Evolutionary conservation across 148 eudicot species (phyloP).

Genomic region (Pouteria glomerata): DNA sequence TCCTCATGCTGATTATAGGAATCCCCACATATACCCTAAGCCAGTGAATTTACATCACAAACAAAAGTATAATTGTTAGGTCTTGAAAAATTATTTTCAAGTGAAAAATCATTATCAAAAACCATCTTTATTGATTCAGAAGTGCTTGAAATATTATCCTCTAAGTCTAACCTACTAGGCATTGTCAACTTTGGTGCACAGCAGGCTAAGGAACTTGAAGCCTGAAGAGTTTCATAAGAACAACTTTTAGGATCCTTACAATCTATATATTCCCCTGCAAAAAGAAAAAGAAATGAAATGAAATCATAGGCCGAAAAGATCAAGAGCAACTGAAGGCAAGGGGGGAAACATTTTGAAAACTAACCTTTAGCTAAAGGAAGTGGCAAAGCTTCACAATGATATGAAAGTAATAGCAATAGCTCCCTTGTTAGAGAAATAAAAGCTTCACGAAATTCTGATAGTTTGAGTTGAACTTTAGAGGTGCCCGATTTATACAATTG

Average conservation of each 20-base stretch:
- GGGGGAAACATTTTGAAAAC: slow-evolving; percentile 10
- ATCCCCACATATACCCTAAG: slow-evolving; percentile 86
- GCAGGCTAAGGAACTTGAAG: slow-evolving; percentile 24
- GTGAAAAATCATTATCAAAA: slow-evolving; percentile 25
- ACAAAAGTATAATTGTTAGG: slow-evolving; percentile 39
- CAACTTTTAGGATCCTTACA: slow-evolving; percentile 21
- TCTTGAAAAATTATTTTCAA: slow-evolving; percentile 18
- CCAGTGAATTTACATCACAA: slow-evolving; percentile 67
- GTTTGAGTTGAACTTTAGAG: slow-evolving; percentile 33
- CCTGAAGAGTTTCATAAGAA: slow-evolving; percentile 25
- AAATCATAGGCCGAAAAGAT: background rate
- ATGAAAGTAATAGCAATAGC: slow-evolving; percentile 59
- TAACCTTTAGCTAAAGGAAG: slow-evolving; percentile 64
- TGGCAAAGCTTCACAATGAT: slow-evolving; percentile 58
- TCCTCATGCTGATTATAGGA: slow-evolving; percentile 52
- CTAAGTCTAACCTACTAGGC: slow-evolving; percentile 27
- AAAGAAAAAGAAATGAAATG: background rate
- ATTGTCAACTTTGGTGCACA: slow-evolving; percentile 17
- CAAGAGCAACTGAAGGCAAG: background rate
- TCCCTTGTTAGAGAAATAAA: slow-evolving; percentile 82
- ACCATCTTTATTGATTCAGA: slow-evolving; percentile 33
- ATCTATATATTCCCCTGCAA: slow-evolving; percentile 38
- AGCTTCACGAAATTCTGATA: slow-evolving; percentile 69
- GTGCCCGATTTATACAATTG: slow-evolving; percentile 78
- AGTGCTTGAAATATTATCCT: slow-evolving; percentile 37